A percentile compares a stretch with the other conserved stretches of the same genome.
Conservation (phyloP, 2,329 filamentous ascomycete species). For the Trichophyton rubrum region DNA sequence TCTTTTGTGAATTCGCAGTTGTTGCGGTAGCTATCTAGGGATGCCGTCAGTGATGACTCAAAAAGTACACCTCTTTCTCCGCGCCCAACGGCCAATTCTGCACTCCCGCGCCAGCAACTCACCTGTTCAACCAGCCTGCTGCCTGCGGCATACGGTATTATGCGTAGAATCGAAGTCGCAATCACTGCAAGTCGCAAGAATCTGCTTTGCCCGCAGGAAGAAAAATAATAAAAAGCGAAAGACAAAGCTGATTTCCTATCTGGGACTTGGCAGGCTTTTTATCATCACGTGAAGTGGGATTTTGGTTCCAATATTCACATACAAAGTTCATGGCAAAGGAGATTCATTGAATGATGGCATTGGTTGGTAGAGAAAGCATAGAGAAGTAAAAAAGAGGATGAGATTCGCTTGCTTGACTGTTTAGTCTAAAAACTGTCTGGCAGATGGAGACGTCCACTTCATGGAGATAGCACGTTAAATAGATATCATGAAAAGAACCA, state of each 20-base stretch:
- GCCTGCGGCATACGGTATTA: not conserved
- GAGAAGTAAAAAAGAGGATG: not conserved
- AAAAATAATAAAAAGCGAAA: not conserved
- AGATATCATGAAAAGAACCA: not conserved
- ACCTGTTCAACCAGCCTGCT: not conserved
- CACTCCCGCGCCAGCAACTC: not conserved
- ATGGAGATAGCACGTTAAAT: not conserved
- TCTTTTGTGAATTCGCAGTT: no score
- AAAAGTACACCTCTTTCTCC: not conserved
- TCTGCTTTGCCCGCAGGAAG: not conserved
- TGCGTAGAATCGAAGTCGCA: no score
- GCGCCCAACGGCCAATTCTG: no score
- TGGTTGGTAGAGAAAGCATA: not conserved
- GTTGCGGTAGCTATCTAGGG: not conserved
- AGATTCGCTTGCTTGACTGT: not conserved
- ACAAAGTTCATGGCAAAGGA: not conserved
- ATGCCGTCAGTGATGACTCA: not conserved
- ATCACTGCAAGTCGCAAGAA: not conserved
- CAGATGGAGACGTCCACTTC: not conserved
- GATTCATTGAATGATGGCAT: not conserved
- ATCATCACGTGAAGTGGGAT: conserved; percentile 4
- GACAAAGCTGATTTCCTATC: not conserved
- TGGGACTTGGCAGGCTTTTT: conserved; percentile 1
- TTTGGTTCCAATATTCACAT: not conserved
- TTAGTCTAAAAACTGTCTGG: not conserved